A percentile compares a stretch with the other conserved stretches of the same genome.
These are phyloP conservation scores for Xanthoconium separans DNA, from an alignment of 1,284 basidiomycete genomes.

Conservation along the genomic window DNA sequence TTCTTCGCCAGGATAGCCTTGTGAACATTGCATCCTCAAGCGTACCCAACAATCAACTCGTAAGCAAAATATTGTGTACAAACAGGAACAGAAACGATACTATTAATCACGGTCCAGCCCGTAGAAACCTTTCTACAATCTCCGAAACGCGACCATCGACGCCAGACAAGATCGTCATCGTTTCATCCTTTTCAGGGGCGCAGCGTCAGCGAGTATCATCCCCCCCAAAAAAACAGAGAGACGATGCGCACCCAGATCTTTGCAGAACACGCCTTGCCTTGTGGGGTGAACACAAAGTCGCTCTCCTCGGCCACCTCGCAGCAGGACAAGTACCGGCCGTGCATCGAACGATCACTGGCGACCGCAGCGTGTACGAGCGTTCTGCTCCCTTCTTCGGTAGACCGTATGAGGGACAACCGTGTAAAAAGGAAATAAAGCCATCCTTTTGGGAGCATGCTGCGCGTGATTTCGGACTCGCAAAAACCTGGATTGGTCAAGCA, in stretches of 20 bases:
- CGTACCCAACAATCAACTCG: too few species aligned
- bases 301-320: slow-evolving; percentile 21
- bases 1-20: too few species aligned
- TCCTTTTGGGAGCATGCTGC: slow-evolving; percentile 3
- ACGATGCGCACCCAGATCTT: slow-evolving; percentile 16
- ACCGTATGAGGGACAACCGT: slow-evolving; percentile 8
- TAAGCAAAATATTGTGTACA: too few species aligned
- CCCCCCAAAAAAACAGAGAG: too few species aligned
- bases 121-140: slow-evolving; percentile 15
- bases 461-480: slow-evolving; percentile 25
- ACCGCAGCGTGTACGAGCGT: slow-evolving; percentile 25
- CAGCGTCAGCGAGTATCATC: neutral
- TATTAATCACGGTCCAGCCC: neutral
- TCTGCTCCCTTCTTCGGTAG: slow-evolving; percentile 27
- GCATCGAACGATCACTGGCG: slow-evolving; percentile 20
- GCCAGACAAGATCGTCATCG: slow-evolving; percentile 29
- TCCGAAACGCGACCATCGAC: slow-evolving; percentile 22
- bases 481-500: slow-evolving; percentile 33
- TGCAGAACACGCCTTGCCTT: slow-evolving; percentile 18
- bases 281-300: slow-evolving; percentile 19
- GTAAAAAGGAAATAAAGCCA: neutral
- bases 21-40: too few species aligned
- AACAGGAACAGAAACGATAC: too few species aligned
- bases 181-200: slow-evolving; percentile 27
- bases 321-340: slow-evolving; percentile 23